Evolutionary conservation across 495 filamentous ascomycete genomes (phyloP).

Genomic region (Xylaria sp.): DNA sequence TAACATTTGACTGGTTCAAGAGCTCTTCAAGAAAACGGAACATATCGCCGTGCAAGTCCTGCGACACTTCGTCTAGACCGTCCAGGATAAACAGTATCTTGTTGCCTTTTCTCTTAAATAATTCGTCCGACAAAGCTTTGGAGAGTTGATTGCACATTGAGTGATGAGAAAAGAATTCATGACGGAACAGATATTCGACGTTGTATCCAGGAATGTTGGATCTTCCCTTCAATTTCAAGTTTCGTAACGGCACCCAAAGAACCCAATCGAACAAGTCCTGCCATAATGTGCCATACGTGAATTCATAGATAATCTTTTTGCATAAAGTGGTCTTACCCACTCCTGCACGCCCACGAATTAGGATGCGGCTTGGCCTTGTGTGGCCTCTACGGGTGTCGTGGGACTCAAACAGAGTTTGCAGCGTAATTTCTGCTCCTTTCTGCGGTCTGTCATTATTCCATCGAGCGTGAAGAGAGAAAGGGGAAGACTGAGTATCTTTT

Average conservation of each 20-base stretch:
- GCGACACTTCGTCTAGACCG: constrained; percentile 52
- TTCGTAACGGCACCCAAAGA: constrained; percentile 47
- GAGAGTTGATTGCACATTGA: constrained; percentile 26
- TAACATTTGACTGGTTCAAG: constrained; percentile 45
- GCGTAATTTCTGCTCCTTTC: neutral
- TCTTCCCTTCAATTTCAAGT: constrained; percentile 36
- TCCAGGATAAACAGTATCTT: constrained; percentile 49
- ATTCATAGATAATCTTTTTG: constrained; percentile 52
- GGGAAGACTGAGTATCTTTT: neutral
- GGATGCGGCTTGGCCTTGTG: constrained; percentile 41
- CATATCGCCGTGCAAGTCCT: constrained; percentile 36
- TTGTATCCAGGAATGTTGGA: constrained; percentile 23
- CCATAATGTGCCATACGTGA: constrained; percentile 36
- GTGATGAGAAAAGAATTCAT: constrained; percentile 38
- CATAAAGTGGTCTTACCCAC: constrained; percentile 56
- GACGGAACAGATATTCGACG: constrained; percentile 35
- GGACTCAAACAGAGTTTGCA: constrained; percentile 35
- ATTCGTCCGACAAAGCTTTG: too few species aligned
- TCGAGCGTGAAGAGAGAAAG: neutral
- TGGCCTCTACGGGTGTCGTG: constrained; percentile 32
- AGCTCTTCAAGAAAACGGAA: constrained; percentile 41
- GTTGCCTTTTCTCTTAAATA: too few species aligned
- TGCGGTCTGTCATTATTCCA: neutral
- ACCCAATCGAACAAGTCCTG: constrained; percentile 43
- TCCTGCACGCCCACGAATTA: constrained; percentile 52